These are phyloP conservation scores for Epichloe sylvatica DNA, from an alignment of 2,329 filamentous ascomycete species.

Conservation along the genomic window DNA sequence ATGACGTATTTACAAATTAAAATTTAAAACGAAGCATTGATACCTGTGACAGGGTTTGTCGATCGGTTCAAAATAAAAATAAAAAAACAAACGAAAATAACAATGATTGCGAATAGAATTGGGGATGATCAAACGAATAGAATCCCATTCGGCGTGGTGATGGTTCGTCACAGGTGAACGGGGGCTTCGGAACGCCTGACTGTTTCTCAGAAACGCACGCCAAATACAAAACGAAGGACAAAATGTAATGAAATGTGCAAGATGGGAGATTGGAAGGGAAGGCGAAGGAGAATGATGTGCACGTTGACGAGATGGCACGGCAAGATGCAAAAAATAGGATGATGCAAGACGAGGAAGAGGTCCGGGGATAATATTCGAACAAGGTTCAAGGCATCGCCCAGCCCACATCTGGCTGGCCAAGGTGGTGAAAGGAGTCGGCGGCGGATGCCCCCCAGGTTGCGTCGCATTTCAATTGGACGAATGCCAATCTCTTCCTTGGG, in stretches of 20 bases:
- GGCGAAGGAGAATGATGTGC: not conserved
- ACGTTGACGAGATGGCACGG: not conserved
- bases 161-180: not conserved
- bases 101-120: not conserved
- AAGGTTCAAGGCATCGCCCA: not conserved
- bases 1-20: slow-evolving; percentile 6
- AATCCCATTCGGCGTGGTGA: not conserved
- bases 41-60: not conserved
- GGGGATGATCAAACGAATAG: not conserved
- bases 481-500: slow-evolving; percentile 1
- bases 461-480: slow-evolving; percentile 1
- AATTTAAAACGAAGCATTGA: slow-evolving; percentile 8
- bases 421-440: not conserved
- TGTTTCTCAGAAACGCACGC: not conserved
- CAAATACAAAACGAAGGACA: not conserved
- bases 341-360: not conserved
- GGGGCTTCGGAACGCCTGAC: not conserved
- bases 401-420: not conserved
- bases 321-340: not conserved
- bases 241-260: not conserved
- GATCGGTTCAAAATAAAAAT: slow-evolving; percentile 1
- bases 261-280: not conserved
- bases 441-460: not conserved
- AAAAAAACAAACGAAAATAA: slow-evolving; percentile 3
- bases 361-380: not conserved